These are phyloP conservation scores for Cyclospora cayetanensis DNA, from an alignment of 169 alveolate species.

Conservation along the genomic window DNA sequence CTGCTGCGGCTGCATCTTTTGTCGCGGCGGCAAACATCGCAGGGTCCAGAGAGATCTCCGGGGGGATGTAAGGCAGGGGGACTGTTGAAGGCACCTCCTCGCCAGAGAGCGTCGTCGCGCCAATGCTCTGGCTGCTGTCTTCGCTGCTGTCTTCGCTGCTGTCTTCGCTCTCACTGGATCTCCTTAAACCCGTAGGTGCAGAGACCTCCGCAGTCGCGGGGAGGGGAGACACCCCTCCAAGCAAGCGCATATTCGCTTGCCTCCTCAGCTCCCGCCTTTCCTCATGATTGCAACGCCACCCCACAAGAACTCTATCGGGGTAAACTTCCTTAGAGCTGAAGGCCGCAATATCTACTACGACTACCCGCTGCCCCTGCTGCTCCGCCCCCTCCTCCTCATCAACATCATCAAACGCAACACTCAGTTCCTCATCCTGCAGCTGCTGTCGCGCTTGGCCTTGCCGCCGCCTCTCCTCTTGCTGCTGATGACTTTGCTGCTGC, in stretches of 20 bases:
- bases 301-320: neutral
- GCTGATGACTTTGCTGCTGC: neutral
- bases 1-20: conserved; percentile 1
- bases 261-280: neutral
- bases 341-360: neutral
- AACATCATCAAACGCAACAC: too few relatives aligned
- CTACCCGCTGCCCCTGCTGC: conserved; percentile 28
- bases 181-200: neutral
- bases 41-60: neutral
- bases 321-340: neutral
- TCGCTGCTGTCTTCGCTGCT: neutral
- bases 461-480: neutral
- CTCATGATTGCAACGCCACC: conserved; percentile 24
- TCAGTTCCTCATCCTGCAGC: neutral
- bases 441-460: neutral
- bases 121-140: neutral
- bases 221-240: neutral
- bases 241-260: neutral
- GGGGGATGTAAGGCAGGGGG: neutral
- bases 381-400: neutral
- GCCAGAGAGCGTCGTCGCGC: too few relatives aligned
- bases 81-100: too few relatives aligned
- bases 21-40: conserved; percentile 23
- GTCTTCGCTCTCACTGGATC: too few relatives aligned
- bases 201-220: neutral